phyloP scores from a whole-genome alignment of 805 yeast genomes.

The Wickerhamia fluorescens region DNA sequence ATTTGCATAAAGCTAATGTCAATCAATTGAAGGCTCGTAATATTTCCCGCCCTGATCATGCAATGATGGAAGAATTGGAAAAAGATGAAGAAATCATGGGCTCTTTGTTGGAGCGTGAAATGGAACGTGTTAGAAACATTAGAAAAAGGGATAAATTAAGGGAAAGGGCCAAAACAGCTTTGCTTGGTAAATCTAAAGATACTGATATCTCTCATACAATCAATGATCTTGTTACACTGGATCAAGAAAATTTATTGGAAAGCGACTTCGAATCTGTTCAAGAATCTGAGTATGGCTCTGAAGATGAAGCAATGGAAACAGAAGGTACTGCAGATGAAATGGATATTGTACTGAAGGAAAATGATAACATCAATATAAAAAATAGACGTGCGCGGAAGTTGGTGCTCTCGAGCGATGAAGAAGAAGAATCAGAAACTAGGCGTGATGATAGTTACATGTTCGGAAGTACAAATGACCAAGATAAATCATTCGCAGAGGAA shows the following conservation, averaged over 20 bases:
- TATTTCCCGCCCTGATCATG: conserved; percentile 18
- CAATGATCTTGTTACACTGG: conserved; percentile 14
- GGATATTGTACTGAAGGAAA: conserved; percentile 3
- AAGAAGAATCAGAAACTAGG: conserved; percentile 7
- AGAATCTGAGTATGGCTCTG: too few species aligned
- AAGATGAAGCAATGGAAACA: conserved; percentile 9
- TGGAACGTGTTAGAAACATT: conserved; percentile 40
- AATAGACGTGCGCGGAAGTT: conserved; percentile 2
- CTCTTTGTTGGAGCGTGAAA: conserved; percentile 42
- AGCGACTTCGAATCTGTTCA: conserved; percentile 8
- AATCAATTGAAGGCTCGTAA: conserved; percentile 31
- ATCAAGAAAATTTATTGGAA: conserved; percentile 16
- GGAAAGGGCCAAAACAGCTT: conserved; percentile 30
- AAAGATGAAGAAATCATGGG: conserved; percentile 40
- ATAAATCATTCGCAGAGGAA: conserved; percentile 8
- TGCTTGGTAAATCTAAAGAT: conserved; percentile 13
- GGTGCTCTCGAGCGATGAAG: too few species aligned
- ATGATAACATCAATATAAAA: conserved; percentile 1
- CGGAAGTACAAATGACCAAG: conserved; percentile 12
- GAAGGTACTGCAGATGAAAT: conserved; percentile 8
- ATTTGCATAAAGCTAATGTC: conserved; percentile 37
- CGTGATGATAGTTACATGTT: conserved; percentile 25
- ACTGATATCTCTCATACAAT: conserved; percentile 2
- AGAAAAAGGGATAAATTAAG: conserved; percentile 35
- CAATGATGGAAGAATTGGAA: conserved; percentile 28